A percentile compares a stretch with the other conserved stretches of the same genome.
phyloP scores from a whole-genome alignment of 352 stramenopile genomes.

The Peronospora belbahrii region DNA sequence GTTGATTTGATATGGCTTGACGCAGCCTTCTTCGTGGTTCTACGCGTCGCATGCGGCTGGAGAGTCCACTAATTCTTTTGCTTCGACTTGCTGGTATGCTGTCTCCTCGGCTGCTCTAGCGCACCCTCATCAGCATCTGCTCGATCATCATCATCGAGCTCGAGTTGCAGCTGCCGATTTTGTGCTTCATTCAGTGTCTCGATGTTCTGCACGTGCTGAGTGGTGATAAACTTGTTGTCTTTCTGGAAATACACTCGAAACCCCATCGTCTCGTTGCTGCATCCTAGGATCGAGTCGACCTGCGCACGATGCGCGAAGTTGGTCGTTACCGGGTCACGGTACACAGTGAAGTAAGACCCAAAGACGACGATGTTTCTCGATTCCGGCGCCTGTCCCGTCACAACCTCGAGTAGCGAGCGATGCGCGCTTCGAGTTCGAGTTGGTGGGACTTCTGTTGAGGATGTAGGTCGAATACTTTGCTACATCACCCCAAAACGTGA shows the following conservation, averaged over 20 bases:
- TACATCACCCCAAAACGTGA: background rate
- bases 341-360: slow-evolving; percentile 3
- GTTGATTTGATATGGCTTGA: no score
- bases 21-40: no score
- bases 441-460: slow-evolving; percentile 19
- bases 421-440: slow-evolving; percentile 3
- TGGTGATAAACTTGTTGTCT: background rate
- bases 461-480: slow-evolving; percentile 22
- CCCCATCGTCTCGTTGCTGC: slow-evolving; percentile 3
- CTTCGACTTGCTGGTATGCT: no score
- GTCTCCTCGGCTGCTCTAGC: no score
- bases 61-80: no score
- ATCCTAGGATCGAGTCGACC: background rate
- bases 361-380: slow-evolving; percentile 9
- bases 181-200: background rate
- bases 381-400: background rate
- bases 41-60: background rate
- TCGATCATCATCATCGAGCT: no score
- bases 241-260: slow-evolving; percentile 4
- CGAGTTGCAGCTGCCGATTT: no score
- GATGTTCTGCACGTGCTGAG: slow-evolving; percentile 6
- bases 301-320: background rate
- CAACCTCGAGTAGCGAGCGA: slow-evolving; percentile 8
- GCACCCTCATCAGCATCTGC: no score
- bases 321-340: slow-evolving; percentile 2